Conservation (phyloP, 225 moss, liverwort and hornwort species). For the Thuidium tamariscinum region DNA sequence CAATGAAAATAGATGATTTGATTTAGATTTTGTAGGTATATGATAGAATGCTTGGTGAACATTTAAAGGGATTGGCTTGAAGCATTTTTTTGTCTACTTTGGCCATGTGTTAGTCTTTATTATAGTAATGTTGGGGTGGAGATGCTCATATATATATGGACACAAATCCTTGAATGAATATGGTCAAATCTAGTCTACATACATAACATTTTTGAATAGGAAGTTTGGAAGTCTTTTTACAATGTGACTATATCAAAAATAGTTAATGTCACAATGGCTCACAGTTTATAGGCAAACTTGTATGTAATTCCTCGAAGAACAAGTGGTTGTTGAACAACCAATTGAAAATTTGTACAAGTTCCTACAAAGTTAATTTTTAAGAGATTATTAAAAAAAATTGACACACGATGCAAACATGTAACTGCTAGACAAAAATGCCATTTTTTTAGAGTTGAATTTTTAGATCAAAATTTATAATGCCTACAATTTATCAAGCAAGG, state of each 20-base stretch:
- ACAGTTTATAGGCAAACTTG: neutral
- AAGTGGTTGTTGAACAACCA: neutral
- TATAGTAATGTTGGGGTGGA: neutral
- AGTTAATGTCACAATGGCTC: accelerated
- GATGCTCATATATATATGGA: neutral
- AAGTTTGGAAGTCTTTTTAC: neutral
- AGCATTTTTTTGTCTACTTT: neutral
- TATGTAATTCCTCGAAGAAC: neutral
- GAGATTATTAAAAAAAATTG: neutral
- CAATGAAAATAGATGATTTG: neutral
- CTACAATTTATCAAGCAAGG: accelerated
- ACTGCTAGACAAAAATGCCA: accelerated
- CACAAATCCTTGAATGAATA: neutral
- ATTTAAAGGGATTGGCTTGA: neutral
- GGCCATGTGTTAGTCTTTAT: accelerated
- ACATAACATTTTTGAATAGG: neutral
- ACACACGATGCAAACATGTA: accelerated
- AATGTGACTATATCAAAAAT: neutral
- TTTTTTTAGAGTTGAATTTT: accelerated
- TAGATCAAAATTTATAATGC: accelerated
- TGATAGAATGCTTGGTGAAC: neutral
- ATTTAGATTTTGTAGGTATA: neutral
- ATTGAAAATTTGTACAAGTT: neutral
- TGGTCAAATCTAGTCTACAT: neutral
- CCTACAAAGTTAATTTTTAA: neutral